A percentile compares a stretch with the other conserved stretches of the same genome.
These are phyloP conservation scores for Taphrina deformans DNA, from an alignment of 1,139 yeast species.

Conservation along the genomic window DNA sequence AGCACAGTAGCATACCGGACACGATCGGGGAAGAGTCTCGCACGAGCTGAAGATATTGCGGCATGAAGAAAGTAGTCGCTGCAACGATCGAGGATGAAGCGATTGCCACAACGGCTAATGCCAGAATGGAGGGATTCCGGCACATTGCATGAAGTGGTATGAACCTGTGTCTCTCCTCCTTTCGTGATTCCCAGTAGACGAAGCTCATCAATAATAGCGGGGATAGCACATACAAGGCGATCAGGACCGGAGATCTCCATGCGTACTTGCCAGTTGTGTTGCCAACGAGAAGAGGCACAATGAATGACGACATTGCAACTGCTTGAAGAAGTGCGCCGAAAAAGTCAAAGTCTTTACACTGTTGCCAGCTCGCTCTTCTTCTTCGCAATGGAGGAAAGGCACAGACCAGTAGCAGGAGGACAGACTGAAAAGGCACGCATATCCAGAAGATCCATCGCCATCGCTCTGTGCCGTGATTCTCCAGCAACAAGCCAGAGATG, in stretches of 20 bases:
- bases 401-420: neutral
- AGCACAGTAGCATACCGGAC: neutral
- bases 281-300: conserved; percentile 19
- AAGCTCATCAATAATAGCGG: conserved; percentile 4
- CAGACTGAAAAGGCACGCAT: conserved; percentile 13
- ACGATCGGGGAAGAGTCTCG: conserved; percentile 10
- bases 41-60: conserved; percentile 25
- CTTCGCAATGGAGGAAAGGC: conserved; percentile 18
- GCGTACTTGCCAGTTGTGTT: neutral
- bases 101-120: conserved; percentile 3
- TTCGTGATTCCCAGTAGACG: conserved; percentile 10
- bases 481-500: conserved; percentile 18
- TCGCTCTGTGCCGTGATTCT: neutral
- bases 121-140: neutral
- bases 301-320: neutral
- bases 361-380: conserved; percentile 10
- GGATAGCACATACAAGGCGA: conserved; percentile 6
- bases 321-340: conserved; percentile 14
- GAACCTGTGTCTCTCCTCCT: neutral
- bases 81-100: conserved; percentile 2
- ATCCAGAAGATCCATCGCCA: conserved; percentile 30
- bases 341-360: conserved; percentile 5
- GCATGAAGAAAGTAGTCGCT: conserved; percentile 18
- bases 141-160: conserved; percentile 13
- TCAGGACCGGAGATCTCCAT: conserved; percentile 6